A percentile compares a stretch with the other conserved stretches of the same genome.
phyloP scores from a whole-genome alignment of 1,284 basidiomycete species.

The Naganishia sp. region DNA sequence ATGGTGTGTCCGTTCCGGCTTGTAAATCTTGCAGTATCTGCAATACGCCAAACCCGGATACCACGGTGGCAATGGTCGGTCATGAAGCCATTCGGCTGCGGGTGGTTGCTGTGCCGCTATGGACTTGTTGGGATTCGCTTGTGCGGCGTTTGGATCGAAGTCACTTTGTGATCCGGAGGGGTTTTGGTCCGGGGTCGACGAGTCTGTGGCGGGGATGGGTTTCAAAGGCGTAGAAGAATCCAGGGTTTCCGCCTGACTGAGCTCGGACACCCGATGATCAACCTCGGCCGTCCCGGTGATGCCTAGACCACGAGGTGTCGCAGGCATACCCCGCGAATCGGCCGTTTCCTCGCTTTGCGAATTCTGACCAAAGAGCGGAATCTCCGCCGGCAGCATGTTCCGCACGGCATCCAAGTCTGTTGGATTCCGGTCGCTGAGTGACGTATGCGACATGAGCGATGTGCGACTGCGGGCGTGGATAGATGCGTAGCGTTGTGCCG shows the following conservation, averaged over 20 bases:
- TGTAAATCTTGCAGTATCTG: slow-evolving; percentile 48
- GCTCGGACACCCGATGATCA: slow-evolving; percentile 13
- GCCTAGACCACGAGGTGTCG: too few species aligned
- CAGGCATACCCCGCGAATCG: not conserved
- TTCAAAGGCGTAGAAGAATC: slow-evolving; percentile 21
- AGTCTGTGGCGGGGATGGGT: slow-evolving; percentile 4
- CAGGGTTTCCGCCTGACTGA: slow-evolving; percentile 6
- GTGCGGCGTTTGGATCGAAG: not conserved
- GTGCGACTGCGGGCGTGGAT: slow-evolving; percentile 15
- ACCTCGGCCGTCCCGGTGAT: not conserved
- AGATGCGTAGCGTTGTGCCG: slow-evolving; percentile 15
- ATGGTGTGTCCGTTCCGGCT: slow-evolving; percentile 52
- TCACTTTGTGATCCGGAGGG: not conserved
- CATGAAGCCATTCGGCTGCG: slow-evolving; percentile 13
- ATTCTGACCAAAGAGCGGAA: slow-evolving; percentile 9
- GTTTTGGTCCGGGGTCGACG: not conserved
- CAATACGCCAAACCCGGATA: slow-evolving; percentile 44
- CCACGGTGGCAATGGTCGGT: slow-evolving; percentile 27
- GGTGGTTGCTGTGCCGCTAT: not conserved
- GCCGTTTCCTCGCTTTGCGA: not conserved
- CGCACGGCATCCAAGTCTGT: slow-evolving; percentile 22
- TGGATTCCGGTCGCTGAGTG: slow-evolving; percentile 4
- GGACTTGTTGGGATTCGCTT: not conserved
- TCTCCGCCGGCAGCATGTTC: slow-evolving; percentile 31
- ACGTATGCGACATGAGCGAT: not conserved